Conservation (phyloP, 257 asterid genomes). For the Jasminum sambac region DNA sequence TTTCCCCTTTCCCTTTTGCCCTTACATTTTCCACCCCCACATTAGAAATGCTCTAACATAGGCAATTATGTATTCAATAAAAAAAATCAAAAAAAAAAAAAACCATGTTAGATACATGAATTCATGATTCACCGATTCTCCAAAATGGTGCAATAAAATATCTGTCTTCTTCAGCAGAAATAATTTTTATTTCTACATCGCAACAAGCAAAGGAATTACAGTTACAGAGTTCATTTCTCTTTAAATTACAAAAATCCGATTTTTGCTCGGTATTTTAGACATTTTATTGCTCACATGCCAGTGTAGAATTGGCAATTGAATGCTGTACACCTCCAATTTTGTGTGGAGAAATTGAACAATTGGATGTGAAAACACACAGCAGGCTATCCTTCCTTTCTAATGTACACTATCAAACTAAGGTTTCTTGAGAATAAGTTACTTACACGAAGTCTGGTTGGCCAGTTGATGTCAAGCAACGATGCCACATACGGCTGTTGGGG, state of each 20-base stretch:
- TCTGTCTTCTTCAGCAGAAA: not conserved
- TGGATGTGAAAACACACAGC: not conserved
- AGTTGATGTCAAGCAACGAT: slow-evolving; percentile 96
- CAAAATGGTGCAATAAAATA: not conserved
- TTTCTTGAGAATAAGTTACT: slow-evolving; percentile 19
- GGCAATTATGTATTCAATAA: too few relatives aligned
- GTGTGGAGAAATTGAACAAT: slow-evolving; percentile 18
- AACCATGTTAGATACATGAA: too few relatives aligned
- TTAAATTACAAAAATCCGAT: slow-evolving; percentile 13
- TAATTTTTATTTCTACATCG: slow-evolving; percentile 9
- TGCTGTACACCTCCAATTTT: slow-evolving; percentile 32
- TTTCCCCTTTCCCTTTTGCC: too few relatives aligned
- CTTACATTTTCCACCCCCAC: too few relatives aligned
- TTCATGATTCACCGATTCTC: not conserved
- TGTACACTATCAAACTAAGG: slow-evolving; percentile 14
- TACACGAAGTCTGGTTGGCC: slow-evolving; percentile 86
- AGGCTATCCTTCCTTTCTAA: slow-evolving; percentile 29
- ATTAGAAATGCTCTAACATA: too few relatives aligned
- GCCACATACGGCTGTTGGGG: slow-evolving; percentile 99
- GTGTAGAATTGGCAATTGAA: slow-evolving; percentile 23
- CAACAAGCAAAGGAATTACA: not conserved
- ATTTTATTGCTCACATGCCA: slow-evolving; percentile 31
- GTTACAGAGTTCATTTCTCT: not conserved
- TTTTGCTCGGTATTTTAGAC: slow-evolving; percentile 3
- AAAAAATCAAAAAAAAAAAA: too few relatives aligned